Base-by-base conservation (phyloP, 192 early-diverging fungal genomes). In the Piromyces finnis region DNA sequence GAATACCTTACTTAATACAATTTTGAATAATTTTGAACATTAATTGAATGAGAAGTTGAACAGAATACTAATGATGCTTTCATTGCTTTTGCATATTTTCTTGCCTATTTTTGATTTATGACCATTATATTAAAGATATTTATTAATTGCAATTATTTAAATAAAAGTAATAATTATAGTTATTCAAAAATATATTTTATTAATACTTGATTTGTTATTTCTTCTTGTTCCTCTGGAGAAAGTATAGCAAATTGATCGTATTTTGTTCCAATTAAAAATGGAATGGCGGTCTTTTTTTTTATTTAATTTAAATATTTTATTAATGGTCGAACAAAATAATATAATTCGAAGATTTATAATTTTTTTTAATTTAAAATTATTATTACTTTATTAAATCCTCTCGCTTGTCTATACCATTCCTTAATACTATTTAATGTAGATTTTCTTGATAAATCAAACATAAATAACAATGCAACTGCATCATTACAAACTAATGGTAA, bases 1-100 rank as follows among this genome's bases (percentile, higher is more conserved):
- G 85, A 97, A 98, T 13, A 94, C 95, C 83, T 96, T 96, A 77
- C 92, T 90, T 22, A 98, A 83, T 3, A 97, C 93, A 81, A 98
- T 96, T 87, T 98, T 98, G 87, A 97, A 98, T 78, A 98, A 96
- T 83, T 96, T 88, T 98, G 94, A 35, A 98, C 94, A 81, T 98
- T 98, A 82, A 98, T 98, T 15, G 94, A 94, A 80, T 95, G 92
- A 29, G 95, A 89, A 22, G 95, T 96, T 41, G 95, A 96, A 81
- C 95, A 97, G 85, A 97, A 98, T 39, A 98, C 93, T 41, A 98
- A 87, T 28, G 97, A 92, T 11, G 97, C 95, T 77, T 91, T 91
- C 97, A 98, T 98, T n/a, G 95, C 97, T 22, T 91, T 89, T 1
- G 97, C 92, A 86, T 93, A 95, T 79, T 91, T 91, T 80, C 95